A percentile compares a stretch with the other conserved stretches of the same genome.
phyloP scores from a whole-genome alignment of 2,329 filamentous ascomycete species.

The Colletotrichum sidae region DNA sequence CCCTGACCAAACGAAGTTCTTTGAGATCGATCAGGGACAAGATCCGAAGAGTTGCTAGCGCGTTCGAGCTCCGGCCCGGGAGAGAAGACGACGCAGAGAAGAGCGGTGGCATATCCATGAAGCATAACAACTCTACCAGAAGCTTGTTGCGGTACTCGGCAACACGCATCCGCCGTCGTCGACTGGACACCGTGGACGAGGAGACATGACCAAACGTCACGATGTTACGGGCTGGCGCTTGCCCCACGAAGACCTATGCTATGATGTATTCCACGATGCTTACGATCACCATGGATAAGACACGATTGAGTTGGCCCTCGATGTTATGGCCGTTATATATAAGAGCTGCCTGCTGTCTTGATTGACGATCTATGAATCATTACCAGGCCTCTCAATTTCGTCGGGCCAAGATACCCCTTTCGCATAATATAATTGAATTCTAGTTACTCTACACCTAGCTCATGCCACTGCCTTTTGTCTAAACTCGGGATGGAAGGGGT shows the following conservation, averaged over 20 bases:
- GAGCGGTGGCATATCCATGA: background rate
- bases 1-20: conserved; percentile 16
- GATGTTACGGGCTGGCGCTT: background rate
- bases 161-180: conserved; percentile 13
- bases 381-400: too few species aligned
- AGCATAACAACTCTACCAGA: conserved; percentile 24
- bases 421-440: background rate
- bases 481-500: conserved; percentile 42
- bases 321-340: too few species aligned
- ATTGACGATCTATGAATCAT: too few species aligned
- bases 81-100: conserved; percentile 1
- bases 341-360: too few species aligned
- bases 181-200: conserved; percentile 28
- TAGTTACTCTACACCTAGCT: background rate
- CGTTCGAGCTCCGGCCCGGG: conserved; percentile 25
- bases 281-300: too few species aligned
- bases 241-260: too few species aligned
- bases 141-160: conserved; percentile 21
- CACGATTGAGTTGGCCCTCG: too few species aligned
- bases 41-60: conserved; percentile 31
- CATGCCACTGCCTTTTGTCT: conserved; percentile 22
- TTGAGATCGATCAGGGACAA: conserved; percentile 20
- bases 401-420: conserved; percentile 1
- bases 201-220: conserved; percentile 7
- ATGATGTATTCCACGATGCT: too few species aligned